Evolutionary conservation across 345 rosid genomes (phyloP), one percentile per base, ranked within the genome.

Genomic region (Raphanus raphanistrum): DNA sequence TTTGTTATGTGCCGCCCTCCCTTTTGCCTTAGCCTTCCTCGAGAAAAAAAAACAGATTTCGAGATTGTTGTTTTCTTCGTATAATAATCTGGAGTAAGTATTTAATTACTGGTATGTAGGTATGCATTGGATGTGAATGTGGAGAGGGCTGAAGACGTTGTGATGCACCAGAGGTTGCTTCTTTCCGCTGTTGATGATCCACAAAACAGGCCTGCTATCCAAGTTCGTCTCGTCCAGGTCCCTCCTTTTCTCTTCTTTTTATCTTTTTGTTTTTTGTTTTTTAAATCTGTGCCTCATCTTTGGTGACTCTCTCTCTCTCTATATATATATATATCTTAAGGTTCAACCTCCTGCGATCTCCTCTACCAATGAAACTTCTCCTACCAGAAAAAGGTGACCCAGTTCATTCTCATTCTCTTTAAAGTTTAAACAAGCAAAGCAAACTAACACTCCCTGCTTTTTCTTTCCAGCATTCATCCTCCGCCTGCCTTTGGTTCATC

Each of bases 401-500:
- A 68, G 5, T 38, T 45, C 41, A 2, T 72, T 52, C 76, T 54
- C 32, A 2, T 68, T 52, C 52, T 58, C 16, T 59, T 2, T 63
- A 12, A n/a, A 35, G 21, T 21, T 21, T 21, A 21, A 12, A 13
- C 75, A 67, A 0, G 31, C 28, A 27, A 25, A 12, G n/a, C 50
- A 43, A 35, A 43, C 17, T 63, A 36, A 61, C 57, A 45, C 50
- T 26, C 7, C 7, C 27, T 50, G 5, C 4, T n/a, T 70, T 43
- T 52, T 16, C 69, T 43, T 52, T 16, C 69, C 93, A 94, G 97
- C 88, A 76, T 87, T 71, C 98, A 88, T 84, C 98, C 98, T 16
- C 97, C 98, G 4, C 98, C 98, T 72, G 92, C 98, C 43, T 94
- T 94, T 80, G 97, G 98, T 68, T 94, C 98, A 54, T 94, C 98